Evolutionary conservation across 768 basidiomycete species (phyloP), one percentile per base, ranked within the genome.

Genomic region (Kwoniella dejecticola): DNA sequence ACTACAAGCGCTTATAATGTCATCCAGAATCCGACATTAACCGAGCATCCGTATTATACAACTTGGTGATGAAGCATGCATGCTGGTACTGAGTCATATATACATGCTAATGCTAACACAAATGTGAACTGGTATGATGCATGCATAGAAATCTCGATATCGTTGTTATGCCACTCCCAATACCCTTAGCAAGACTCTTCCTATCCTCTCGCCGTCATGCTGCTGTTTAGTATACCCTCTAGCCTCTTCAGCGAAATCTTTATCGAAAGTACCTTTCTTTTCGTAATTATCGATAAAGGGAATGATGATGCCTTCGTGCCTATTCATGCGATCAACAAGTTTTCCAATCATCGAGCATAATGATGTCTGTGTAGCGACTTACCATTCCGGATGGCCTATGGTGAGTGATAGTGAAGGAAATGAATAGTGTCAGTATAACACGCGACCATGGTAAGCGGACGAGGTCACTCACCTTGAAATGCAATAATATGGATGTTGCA

Each of bases 341-440:
- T 38, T 38, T 8, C 36, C 36, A 17, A 17, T 38, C 8, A 8
- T 38, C 8, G 36, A 17, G 36, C 17, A 38, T 38, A 38, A 8
- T 8, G 36, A 38, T 8, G 36, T 38, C 17, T 8, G 17, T 38
- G 11, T 6, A 24, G 4, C 13, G 27, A 38, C 64, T 54, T 4
- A 64, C 68, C 71, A 73, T 53, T 73, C 71, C 3, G 71, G 68
- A 48, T 73, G 71, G 38, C 70, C 70, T 69, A n/a, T n/a, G n/a
- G n/a, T n/a, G n/a, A n/a, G n/a, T n/a, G n/a, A n/a, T n/a, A n/a
- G n/a, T n/a, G n/a, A n/a, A n/a, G n/a, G n/a, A n/a, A n/a, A n/a
- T n/a, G n/a, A n/a, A n/a, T n/a, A n/a, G n/a, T n/a, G n/a, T n/a
- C n/a, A n/a, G n/a, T n/a, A n/a, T n/a, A n/a, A n/a, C n/a, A n/a